Evolutionary conservation across 139 green algal species (phyloP).

Genomic region (Picochlorum sp.): DNA sequence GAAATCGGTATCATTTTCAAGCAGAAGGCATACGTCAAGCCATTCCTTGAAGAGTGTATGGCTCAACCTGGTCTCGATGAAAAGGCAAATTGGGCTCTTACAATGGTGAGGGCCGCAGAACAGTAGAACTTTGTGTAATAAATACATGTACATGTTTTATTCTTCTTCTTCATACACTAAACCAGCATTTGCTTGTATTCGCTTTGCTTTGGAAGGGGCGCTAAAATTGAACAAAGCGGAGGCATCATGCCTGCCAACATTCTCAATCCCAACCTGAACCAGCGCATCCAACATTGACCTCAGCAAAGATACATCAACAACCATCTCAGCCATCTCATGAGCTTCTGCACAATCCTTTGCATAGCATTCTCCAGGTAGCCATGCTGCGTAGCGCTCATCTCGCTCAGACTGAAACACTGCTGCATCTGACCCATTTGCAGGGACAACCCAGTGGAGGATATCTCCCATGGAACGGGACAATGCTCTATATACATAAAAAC

Average conservation of each 20-base stretch:
- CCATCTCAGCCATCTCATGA: slow-evolving; percentile 47
- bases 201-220: too few relatives aligned
- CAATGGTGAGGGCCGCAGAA: slow-evolving; percentile 21
- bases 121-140: neutral
- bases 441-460: slow-evolving; percentile 76
- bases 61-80: slow-evolving; percentile 7
- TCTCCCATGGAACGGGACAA: slow-evolving; percentile 47
- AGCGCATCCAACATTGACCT: slow-evolving; percentile 36
- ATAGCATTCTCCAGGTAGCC: neutral
- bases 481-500: slow-evolving; percentile 63
- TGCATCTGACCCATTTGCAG: slow-evolving; percentile 17
- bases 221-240: too few relatives aligned
- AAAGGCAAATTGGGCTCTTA: slow-evolving; percentile 23
- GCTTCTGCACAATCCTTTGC: slow-evolving; percentile 58
- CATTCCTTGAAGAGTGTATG: slow-evolving; percentile 31
- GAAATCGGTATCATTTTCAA: slow-evolving; percentile 33
- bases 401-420: slow-evolving; percentile 21
- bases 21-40: slow-evolving; percentile 29
- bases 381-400: slow-evolving; percentile 15
- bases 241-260: neutral
- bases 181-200: too few relatives aligned
- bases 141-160: neutral
- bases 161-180: too few relatives aligned
- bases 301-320: slow-evolving; percentile 50
- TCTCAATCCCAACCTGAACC: neutral